These are phyloP conservation scores for Apiotrichum veenhuisii DNA, from an alignment of 1,284 basidiomycete genomes.

Conservation along the genomic window DNA sequence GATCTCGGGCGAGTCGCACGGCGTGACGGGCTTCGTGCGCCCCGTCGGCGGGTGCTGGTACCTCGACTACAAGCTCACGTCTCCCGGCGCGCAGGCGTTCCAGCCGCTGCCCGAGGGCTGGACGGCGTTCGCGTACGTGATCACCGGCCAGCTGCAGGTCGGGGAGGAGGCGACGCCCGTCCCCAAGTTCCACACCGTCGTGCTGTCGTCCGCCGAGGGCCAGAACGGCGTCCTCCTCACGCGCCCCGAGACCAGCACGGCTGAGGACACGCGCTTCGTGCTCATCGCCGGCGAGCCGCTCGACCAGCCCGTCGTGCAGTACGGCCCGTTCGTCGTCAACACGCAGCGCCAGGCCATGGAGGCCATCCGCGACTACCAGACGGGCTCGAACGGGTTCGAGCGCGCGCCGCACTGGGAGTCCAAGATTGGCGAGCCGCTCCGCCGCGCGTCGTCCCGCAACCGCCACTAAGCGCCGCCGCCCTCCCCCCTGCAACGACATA, in stretches of 20 bases:
- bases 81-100: constrained; percentile 65
- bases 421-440: constrained; percentile 59
- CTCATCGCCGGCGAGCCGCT: constrained; percentile 85
- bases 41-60: constrained; percentile 92
- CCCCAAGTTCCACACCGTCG: constrained; percentile 70
- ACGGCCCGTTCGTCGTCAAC: constrained; percentile 67
- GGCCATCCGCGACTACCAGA: constrained; percentile 77
- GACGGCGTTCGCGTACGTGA: constrained; percentile 76
- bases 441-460: not conserved
- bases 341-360: constrained; percentile 72
- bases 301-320: constrained; percentile 74
- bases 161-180: constrained; percentile 53
- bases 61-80: constrained; percentile 72
- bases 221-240: constrained; percentile 47
- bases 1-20: constrained; percentile 83
- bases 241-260: constrained; percentile 49
- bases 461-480: not conserved
- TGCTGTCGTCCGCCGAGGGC: constrained; percentile 45
- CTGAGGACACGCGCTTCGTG: constrained; percentile 65
- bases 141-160: constrained; percentile 59
- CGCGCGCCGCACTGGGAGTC: constrained; percentile 82
- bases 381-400: constrained; percentile 82
- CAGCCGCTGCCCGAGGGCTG: constrained; percentile 79
- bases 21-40: constrained; percentile 75
- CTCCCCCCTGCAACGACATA: not conserved